Evolutionary conservation across 2,329 filamentous ascomycete genomes (phyloP).

Genomic region (Aspergillus sergii): DNA sequence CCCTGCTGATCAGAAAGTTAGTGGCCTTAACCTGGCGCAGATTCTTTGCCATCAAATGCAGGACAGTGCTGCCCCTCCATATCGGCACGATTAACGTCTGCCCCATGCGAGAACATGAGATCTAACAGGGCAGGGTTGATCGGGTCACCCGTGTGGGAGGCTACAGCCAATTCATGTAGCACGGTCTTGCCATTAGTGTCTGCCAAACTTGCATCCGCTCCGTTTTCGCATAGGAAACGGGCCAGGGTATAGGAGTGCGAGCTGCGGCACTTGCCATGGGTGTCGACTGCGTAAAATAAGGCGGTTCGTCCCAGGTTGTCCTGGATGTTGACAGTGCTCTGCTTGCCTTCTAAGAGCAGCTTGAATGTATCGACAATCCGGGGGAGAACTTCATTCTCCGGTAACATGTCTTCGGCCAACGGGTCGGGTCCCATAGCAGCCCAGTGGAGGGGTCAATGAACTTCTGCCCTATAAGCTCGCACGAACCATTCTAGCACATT

Average conservation of each 20-base stretch:
- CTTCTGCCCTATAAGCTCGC: too few species aligned
- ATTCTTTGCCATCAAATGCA: slow-evolving; percentile 25
- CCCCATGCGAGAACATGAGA: slow-evolving; percentile 22
- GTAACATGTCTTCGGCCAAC: background rate
- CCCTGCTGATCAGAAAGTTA: slow-evolving; percentile 17
- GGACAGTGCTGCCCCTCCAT: slow-evolving; percentile 23
- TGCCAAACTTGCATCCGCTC: slow-evolving; percentile 18
- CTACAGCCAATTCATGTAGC: slow-evolving; percentile 21
- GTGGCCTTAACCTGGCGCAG: slow-evolving; percentile 22
- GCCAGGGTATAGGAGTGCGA: slow-evolving; percentile 15
- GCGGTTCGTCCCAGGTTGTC: slow-evolving; percentile 22
- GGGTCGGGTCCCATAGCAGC: background rate
- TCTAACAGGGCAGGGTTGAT: slow-evolving; percentile 21
- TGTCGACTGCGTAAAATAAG: slow-evolving; percentile 17
- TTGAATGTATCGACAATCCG: slow-evolving; percentile 16
- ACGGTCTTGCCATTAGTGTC: slow-evolving; percentile 20
- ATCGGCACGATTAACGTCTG: slow-evolving; percentile 20
- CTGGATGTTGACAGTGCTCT: slow-evolving; percentile 20
- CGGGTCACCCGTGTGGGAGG: slow-evolving; percentile 11
- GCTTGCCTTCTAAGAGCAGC: slow-evolving; percentile 22
- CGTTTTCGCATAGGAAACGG: slow-evolving; percentile 20
- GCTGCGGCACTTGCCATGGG: slow-evolving; percentile 14
- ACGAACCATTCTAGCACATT: too few species aligned
- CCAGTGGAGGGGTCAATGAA: background rate
- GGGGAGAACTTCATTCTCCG: slow-evolving; percentile 10